Base-by-base conservation (phyloP, 495 filamentous ascomycete species). In the Hyaloscypha variabilis region DNA sequence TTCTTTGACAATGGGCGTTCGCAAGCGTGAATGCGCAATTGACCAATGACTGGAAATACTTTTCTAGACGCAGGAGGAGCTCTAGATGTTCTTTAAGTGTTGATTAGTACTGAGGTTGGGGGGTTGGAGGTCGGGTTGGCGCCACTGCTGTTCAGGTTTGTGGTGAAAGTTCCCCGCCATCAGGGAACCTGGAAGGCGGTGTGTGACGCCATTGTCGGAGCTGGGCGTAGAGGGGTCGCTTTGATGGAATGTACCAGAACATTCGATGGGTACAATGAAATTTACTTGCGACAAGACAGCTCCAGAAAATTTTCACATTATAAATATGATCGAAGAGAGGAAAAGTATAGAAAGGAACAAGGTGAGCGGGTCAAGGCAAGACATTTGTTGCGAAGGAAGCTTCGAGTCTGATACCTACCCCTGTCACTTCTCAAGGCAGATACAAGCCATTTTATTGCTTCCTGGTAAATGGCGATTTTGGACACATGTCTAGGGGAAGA, bases 1-100 rank as follows among this genome's bases (percentile, higher is more conserved):
- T 30, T 39, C 10, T 49, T 23, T 29, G 5, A 26, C 10, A 24
- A 54, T 54, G 51, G 21, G 8, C 51, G 51, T 54, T n/a, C 25
- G 51, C 21, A 8, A 28, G 3, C 11, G 21, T 24, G n/a, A 6
- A 36, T 30, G 25, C 13, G 21, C 56, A 65, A 65, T 65, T 65
- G 63, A n/a, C 63, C 63, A 65, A 65, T 65, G 56, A 60, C 14
- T 31, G 1, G 29, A 51, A 23, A 28, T 31, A 39, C 17, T 17
- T 25, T 13, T 29, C 49, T 42, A 26, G 39, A 58, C n/a, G 24
- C 26, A 57, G 21, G 2, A 57, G 21, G 39, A 46, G 0, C 39
- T 46, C 17, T 14, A 17, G 39, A 46, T 19, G 6, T 46, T 14
- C 10, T 31, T 34, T 10, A 21, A 30, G n/a, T 58, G 54, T 58